A percentile compares a stretch with the other conserved stretches of the same genome.
These are phyloP conservation scores for Diplogelasinospora grovesii DNA, from an alignment of 495 filamentous ascomycete genomes.

Conservation along the genomic window DNA sequence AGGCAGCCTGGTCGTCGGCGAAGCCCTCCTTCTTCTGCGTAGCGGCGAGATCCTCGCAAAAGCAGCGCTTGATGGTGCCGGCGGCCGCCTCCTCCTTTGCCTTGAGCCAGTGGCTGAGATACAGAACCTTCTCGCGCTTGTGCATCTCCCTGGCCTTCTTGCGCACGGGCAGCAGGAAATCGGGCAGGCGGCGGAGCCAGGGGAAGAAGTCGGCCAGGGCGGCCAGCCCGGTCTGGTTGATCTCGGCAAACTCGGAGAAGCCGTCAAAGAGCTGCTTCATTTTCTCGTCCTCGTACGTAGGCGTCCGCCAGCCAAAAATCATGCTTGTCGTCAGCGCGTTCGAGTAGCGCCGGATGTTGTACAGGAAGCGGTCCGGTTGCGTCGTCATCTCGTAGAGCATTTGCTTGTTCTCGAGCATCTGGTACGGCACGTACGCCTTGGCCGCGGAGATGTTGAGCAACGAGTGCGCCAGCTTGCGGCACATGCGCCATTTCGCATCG, in stretches of 20 bases:
- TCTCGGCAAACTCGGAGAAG: constrained; percentile 43
- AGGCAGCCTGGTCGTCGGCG: constrained; percentile 34
- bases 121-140: constrained; percentile 23
- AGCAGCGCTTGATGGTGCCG: constrained; percentile 31
- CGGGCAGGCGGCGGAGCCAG: constrained; percentile 33
- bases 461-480: constrained; percentile 38
- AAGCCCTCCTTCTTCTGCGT: constrained; percentile 33
- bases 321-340: constrained; percentile 51
- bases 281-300: constrained; percentile 42
- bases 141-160: constrained; percentile 24
- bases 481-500: constrained; percentile 32
- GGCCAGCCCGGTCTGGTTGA: constrained; percentile 35
- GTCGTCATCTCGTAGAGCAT: constrained; percentile 42
- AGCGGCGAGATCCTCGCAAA: constrained; percentile 33
- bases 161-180: constrained; percentile 28
- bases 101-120: constrained; percentile 27
- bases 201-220: constrained; percentile 39
- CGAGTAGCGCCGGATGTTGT: constrained; percentile 48
- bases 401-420: constrained; percentile 44
- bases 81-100: constrained; percentile 20
- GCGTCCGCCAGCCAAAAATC: constrained; percentile 48
- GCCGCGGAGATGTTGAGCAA: constrained; percentile 37
- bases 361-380: constrained; percentile 31
- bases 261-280: constrained; percentile 48
- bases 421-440: constrained; percentile 44